phyloP scores from a whole-genome alignment of 164 flowering plant species.

The Pachysandra terminalis region DNA sequence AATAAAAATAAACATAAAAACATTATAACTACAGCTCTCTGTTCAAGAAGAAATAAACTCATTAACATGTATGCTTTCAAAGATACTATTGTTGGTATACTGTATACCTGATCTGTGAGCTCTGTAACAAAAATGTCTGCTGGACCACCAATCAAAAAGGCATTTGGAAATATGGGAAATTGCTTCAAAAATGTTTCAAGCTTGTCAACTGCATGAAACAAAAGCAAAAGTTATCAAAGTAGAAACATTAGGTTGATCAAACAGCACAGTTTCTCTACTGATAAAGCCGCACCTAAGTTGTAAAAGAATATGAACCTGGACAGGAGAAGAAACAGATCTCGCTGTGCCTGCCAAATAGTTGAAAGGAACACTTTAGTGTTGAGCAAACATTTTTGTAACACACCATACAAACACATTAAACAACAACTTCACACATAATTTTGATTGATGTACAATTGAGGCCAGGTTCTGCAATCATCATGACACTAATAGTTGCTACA shows the following conservation, averaged over 20 bases:
- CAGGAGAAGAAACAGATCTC: constrained; percentile 80
- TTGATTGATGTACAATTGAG: background rate
- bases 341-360: constrained; percentile 56
- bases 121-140: constrained; percentile 86
- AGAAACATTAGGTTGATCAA: background rate
- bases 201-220: constrained; percentile 59
- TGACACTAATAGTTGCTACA: too few species aligned
- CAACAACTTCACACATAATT: background rate
- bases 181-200: constrained; percentile 71
- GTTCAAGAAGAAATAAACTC: background rate
- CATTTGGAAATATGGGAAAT: constrained; percentile 78
- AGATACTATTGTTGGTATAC: background rate
- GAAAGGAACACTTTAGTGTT: background rate
- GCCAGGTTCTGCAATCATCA: background rate
- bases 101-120: constrained; percentile 82
- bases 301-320: constrained; percentile 87
- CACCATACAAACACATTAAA: background rate
- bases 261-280: constrained; percentile 1
- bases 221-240: background rate
- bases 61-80: background rate
- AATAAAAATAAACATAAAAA: too few species aligned
- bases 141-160: constrained; percentile 84
- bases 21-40: too few species aligned
- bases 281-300: constrained; percentile 58
- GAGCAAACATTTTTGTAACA: background rate